Evolutionary conservation across 352 stramenopile species (phyloP), one percentile per base, ranked within the genome.

Genomic region (Globisporangium megalacanthum): DNA sequence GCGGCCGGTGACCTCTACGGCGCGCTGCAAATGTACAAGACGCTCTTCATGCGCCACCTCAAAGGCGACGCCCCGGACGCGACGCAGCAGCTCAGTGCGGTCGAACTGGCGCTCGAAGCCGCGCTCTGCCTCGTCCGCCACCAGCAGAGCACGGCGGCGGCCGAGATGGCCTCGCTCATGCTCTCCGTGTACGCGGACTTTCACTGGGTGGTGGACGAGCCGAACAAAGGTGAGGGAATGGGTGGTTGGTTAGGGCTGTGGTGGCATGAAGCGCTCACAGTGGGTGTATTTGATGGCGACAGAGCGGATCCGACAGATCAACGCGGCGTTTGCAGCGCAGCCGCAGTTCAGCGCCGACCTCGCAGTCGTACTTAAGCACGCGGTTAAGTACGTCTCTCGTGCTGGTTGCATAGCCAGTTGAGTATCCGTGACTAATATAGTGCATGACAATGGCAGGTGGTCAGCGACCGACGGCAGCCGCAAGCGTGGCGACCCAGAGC

Each of bases 1-100:
- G 68, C 54, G 42, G 69, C 76, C n/a, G 83, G 83, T 13, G 83
- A 96, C 56, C 90, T 83, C 58, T 96, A 96, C 66, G 82, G 86
- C 52, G 86, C 86, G 54, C 60, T 96, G 60, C 86, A 96, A 63
- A 90, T 94, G 83, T 96, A 96, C 77, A 93, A 94, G 77, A 94
- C 84, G 62, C 72, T 96, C 17, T 94, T 91, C 66, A 94, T 89
- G 77, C 85, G 86, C 39, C 74, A 79, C 53, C 79, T 92, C 62
- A 90, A 92, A 57, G 81, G 79, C 58, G 83, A 93, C 50, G 50
- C 50, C 25, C 73, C 72, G 29, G 73, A 70, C 50, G 49, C 50
- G 7, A 66, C 67, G 31, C 74, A 86, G 58, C 85, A 91, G 60
- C 57, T 83, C 46, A 79, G 85, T 51, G 82, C 80, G 22, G 69